A percentile compares a stretch with the other conserved stretches of the same genome.
Conservation (phyloP, 1,139 yeast species). For the Candida tetrigidarum region DNA sequence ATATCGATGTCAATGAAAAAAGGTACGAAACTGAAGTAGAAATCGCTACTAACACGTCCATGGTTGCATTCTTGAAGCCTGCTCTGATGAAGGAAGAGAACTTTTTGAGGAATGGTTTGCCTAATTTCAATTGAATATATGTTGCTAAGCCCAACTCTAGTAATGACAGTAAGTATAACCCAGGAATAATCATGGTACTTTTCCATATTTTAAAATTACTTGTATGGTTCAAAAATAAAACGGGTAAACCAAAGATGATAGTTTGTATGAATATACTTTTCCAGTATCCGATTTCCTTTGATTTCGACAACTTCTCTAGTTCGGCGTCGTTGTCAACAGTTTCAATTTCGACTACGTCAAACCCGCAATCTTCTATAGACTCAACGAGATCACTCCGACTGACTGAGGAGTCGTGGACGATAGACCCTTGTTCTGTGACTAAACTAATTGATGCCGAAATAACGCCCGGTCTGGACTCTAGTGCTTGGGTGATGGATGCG, state of each 20-base stretch:
- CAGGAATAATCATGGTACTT: slow-evolving; percentile 42
- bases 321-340: slow-evolving; percentile 20
- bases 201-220: slow-evolving; percentile 37
- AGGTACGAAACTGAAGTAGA: slow-evolving; percentile 81
- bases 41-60: slow-evolving; percentile 89
- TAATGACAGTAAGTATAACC: slow-evolving; percentile 61
- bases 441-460: slow-evolving; percentile 33
- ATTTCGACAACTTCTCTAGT: slow-evolving; percentile 66
- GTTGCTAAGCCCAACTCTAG: slow-evolving; percentile 65
- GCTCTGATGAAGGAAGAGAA: slow-evolving; percentile 69
- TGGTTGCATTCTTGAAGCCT: slow-evolving; percentile 71
- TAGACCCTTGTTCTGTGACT: slow-evolving; percentile 38
- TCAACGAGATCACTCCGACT: slow-evolving; percentile 20
- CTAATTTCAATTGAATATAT: slow-evolving; percentile 73
- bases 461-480: slow-evolving; percentile 29
- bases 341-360: slow-evolving; percentile 27
- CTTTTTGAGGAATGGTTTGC: slow-evolving; percentile 63
- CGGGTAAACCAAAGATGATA: slow-evolving; percentile 63
- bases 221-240: slow-evolving; percentile 59
- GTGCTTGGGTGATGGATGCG: slow-evolving; percentile 38
- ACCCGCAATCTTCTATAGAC: slow-evolving; percentile 44
- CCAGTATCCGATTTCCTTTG: slow-evolving; percentile 78
- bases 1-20: slow-evolving; percentile 69
- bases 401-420: slow-evolving; percentile 23
- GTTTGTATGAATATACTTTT: slow-evolving; percentile 55